phyloP scores from a whole-genome alignment of 306 rosid genomes.

The Begonia fuchsioides region DNA sequence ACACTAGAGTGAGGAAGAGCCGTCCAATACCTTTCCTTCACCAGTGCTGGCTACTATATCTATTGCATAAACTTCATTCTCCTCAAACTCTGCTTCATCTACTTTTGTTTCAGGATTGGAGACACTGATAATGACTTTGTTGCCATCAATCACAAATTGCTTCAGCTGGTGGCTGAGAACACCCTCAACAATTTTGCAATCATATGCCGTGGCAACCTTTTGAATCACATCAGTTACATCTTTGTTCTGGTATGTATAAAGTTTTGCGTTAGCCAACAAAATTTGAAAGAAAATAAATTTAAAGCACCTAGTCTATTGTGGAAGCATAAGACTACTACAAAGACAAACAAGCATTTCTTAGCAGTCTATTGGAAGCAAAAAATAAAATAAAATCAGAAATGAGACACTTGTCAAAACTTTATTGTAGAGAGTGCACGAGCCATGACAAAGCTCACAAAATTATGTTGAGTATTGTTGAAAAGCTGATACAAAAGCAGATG shows the following conservation, averaged over 20 bases:
- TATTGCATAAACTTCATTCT: constrained; percentile 84
- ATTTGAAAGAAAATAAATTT: no score
- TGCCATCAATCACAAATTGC: constrained; percentile 98
- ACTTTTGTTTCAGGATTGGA: constrained; percentile 78
- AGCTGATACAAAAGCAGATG: no score
- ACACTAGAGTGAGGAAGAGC: neutral
- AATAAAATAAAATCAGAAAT: no score
- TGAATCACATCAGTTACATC: constrained; percentile 92
- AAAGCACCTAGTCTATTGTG: no score
- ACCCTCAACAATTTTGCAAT: constrained; percentile 94
- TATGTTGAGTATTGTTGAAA: no score
- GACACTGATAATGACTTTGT: constrained; percentile 77
- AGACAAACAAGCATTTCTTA: no score
- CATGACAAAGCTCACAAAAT: no score
- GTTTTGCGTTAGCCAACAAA: no score
- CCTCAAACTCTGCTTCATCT: constrained; percentile 91
- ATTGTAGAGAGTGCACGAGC: no score
- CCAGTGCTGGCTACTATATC: constrained; percentile 91
- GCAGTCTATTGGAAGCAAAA: no score
- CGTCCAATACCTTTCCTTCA: constrained; percentile 65
- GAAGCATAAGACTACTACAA: no score
- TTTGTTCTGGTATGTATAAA: constrained; percentile 42
- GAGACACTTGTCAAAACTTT: no score
- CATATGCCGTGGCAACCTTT: constrained; percentile 88
- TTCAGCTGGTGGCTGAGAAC: constrained; percentile 99